Evolutionary conservation across 1,284 basidiomycete species (phyloP).

Genomic region (Ceratobasidium sp.): DNA sequence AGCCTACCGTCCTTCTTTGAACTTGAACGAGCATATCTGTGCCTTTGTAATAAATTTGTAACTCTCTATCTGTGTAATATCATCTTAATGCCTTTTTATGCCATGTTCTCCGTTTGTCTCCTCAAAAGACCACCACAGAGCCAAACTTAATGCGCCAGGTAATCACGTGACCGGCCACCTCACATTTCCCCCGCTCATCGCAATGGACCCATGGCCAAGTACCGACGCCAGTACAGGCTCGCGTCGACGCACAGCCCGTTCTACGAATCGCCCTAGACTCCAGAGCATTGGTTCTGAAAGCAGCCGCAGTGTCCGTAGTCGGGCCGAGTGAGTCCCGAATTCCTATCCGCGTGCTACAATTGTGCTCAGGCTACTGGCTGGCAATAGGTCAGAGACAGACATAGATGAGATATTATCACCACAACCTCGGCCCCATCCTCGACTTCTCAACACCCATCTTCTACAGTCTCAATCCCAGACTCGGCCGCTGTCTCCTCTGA

Average conservation of each 20-base stretch:
- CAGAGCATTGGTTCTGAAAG: slow-evolving; percentile 30
- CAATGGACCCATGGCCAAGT: slow-evolving; percentile 31
- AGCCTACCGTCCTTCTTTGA: background rate
- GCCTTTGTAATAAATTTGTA: too few relatives aligned
- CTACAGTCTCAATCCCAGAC: slow-evolving; percentile 59
- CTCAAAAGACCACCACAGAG: background rate
- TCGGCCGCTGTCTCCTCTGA: slow-evolving; percentile 55
- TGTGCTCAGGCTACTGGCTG: slow-evolving; percentile 24
- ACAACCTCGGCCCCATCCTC: slow-evolving; percentile 65
- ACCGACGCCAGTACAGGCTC: slow-evolving; percentile 16
- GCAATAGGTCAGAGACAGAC: slow-evolving; percentile 49
- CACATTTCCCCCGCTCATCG: slow-evolving; percentile 3
- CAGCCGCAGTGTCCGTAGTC: slow-evolving; percentile 46
- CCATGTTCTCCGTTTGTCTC: background rate
- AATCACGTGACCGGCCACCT: slow-evolving; percentile 26
- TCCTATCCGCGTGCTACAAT: slow-evolving; percentile 4
- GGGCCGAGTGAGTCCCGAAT: slow-evolving; percentile 48
- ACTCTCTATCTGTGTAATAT: too few relatives aligned
- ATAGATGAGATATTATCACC: slow-evolving; percentile 65
- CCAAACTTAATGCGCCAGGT: background rate
- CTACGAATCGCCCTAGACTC: slow-evolving; percentile 18
- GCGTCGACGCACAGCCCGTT: slow-evolving; percentile 5
- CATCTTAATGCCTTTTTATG: too few relatives aligned
- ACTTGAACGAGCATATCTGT: too few relatives aligned
- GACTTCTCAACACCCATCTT: slow-evolving; percentile 66